phyloP scores from a whole-genome alignment of 2,329 filamentous ascomycete genomes.

The Sclerotinia minor region DNA sequence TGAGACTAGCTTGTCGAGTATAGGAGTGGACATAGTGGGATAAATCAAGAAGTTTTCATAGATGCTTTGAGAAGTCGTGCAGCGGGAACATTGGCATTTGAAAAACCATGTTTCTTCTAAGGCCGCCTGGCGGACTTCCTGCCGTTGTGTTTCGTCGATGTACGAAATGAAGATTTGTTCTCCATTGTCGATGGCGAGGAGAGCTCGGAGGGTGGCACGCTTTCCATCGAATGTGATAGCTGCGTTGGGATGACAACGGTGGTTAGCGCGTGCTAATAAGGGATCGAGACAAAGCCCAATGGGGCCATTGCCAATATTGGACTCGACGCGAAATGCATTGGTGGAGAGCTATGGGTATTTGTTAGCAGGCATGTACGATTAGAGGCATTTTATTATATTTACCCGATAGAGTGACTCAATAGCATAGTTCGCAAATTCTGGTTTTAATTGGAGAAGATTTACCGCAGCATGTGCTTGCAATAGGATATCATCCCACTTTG shows the following conservation, averaged over 20 bases:
- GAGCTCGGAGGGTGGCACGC: constrained; percentile 52
- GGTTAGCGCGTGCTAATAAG: constrained; percentile 54
- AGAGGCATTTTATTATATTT: constrained; percentile 27
- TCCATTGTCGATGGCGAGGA: constrained; percentile 50
- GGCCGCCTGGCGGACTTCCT: constrained; percentile 22
- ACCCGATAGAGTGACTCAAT: constrained; percentile 57
- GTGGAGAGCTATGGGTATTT: constrained; percentile 52
- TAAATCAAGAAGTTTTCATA: background rate
- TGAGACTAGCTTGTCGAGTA: background rate
- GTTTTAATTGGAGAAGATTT: constrained; percentile 42
- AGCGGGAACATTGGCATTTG: constrained; percentile 16
- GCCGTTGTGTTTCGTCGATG: constrained; percentile 48
- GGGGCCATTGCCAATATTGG: constrained; percentile 53
- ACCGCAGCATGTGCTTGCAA: constrained; percentile 53
- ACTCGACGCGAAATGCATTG: constrained; percentile 59
- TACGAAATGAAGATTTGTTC: constrained; percentile 64
- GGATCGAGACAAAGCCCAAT: constrained; percentile 59
- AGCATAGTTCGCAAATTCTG: constrained; percentile 43
- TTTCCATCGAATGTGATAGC: constrained; percentile 57
- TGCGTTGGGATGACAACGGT: constrained; percentile 62
- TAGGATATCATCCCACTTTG: constrained; percentile 47
- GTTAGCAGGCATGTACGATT: constrained; percentile 10
- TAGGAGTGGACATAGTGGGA: background rate
- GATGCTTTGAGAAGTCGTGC: background rate
- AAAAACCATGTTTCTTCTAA: constrained; percentile 23